Percentiles rank a stretch among this genome's conserved stretches.
These are phyloP conservation scores for Phoma sp. DNA, from an alignment of 2,329 filamentous ascomycete species.

Conservation along the genomic window DNA sequence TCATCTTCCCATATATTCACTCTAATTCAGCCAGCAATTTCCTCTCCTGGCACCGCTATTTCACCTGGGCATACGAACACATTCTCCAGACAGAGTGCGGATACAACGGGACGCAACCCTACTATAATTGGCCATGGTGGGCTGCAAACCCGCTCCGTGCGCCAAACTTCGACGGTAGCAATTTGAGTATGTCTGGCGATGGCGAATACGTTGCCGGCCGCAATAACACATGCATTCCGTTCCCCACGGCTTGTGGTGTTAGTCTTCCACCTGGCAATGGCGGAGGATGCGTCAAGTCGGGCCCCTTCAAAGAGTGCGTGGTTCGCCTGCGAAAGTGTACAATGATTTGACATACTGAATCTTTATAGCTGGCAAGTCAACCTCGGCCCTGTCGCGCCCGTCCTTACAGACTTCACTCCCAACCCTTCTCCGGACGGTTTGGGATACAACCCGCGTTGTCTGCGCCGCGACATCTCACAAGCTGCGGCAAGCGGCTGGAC, in stretches of 20 bases:
- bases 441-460: slow-evolving; percentile 46
- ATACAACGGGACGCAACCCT: slow-evolving; percentile 52
- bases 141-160: slow-evolving; percentile 54
- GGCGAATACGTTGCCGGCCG: slow-evolving; percentile 44
- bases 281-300: not conserved
- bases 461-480: slow-evolving; percentile 46
- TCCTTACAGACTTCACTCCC: slow-evolving; percentile 30
- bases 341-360: not conserved
- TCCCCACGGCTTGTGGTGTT: slow-evolving; percentile 24
- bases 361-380: slow-evolving; percentile 42
- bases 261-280: slow-evolving; percentile 47
- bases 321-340: not conserved
- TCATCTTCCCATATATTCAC: not conserved
- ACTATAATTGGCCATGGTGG: slow-evolving; percentile 62
- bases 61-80: slow-evolving; percentile 51
- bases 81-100: slow-evolving; percentile 52
- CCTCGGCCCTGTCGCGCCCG: slow-evolving; percentile 56
- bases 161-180: slow-evolving; percentile 63
- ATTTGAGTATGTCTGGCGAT: slow-evolving; percentile 56
- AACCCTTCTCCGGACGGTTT: slow-evolving; percentile 40
- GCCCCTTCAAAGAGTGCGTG: not conserved
- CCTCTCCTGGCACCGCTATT: slow-evolving; percentile 52
- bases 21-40: slow-evolving; percentile 28
- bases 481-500: slow-evolving; percentile 28
- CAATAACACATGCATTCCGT: slow-evolving; percentile 39